These are phyloP conservation scores for Diaporthe eres DNA, from an alignment of 2,329 filamentous ascomycete species.

Conservation along the genomic window DNA sequence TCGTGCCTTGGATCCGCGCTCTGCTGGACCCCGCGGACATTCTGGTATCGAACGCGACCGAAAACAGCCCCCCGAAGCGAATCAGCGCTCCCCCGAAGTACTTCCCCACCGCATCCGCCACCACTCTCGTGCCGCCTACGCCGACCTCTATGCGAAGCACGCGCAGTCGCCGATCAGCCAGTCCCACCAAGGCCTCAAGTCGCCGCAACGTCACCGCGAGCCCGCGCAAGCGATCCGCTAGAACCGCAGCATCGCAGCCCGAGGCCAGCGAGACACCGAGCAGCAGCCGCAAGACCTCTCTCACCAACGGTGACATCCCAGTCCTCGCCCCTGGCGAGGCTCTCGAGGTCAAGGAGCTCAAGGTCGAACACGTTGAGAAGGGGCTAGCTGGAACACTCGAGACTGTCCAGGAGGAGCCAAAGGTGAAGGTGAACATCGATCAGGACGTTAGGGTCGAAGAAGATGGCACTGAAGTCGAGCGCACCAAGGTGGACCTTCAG, in stretches of 20 bases:
- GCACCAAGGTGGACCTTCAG: constrained; percentile 82
- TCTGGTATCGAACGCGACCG: constrained; percentile 65
- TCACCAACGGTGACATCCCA: constrained; percentile 49
- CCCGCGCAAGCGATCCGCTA: constrained; percentile 67
- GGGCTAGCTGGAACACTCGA: constrained; percentile 64
- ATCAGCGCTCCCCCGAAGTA: constrained; percentile 89
- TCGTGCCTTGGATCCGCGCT: constrained; percentile 90
- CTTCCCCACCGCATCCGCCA: constrained; percentile 54
- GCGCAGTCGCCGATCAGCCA: constrained; percentile 70
- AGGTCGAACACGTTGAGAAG: constrained; percentile 64
- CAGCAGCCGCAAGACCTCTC: constrained; percentile 46
- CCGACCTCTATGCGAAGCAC: constrained; percentile 61
- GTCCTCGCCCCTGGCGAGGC: constrained; percentile 35
- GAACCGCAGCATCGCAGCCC: constrained; percentile 56
- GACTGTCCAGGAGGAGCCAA: constrained; percentile 68
- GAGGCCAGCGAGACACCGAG: constrained; percentile 53
- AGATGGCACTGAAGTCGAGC: constrained; percentile 75
- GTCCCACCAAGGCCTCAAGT: constrained; percentile 64
- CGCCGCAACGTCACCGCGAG: constrained; percentile 63
- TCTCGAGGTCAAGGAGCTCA: constrained; percentile 46
- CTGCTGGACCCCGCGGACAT: constrained; percentile 92
- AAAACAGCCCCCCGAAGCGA: constrained; percentile 74
- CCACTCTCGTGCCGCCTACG: constrained; percentile 64
- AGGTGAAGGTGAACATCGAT: constrained; percentile 79
- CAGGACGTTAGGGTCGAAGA: constrained; percentile 70